phyloP scores from a whole-genome alignment of 2,329 filamentous ascomycete genomes.

The Beauveria caledonica region DNA sequence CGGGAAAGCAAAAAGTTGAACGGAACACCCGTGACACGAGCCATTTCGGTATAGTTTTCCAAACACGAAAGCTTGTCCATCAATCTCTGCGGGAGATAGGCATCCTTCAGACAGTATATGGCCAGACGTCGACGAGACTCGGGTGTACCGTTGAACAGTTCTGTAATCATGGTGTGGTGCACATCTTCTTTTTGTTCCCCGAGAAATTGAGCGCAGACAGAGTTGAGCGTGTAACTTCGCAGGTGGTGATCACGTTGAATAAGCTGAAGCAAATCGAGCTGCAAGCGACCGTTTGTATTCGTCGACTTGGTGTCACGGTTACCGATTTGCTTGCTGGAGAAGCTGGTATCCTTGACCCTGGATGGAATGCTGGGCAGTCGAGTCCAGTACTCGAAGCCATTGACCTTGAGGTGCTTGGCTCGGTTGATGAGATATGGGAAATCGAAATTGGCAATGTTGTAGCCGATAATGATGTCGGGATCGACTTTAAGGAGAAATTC shows the following conservation, averaged over 20 bases:
- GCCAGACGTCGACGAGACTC: conserved; percentile 86
- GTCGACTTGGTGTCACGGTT: conserved; percentile 90
- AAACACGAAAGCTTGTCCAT: conserved; percentile 98
- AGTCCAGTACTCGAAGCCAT: conserved; percentile 79
- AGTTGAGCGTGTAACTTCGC: conserved; percentile 94
- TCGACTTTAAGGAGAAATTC: conserved; percentile 85
- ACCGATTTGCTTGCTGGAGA: conserved; percentile 97
- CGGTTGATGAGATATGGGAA: conserved; percentile 92
- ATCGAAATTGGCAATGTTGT: conserved; percentile 98
- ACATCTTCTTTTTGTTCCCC: conserved; percentile 99
- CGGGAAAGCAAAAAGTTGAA: conserved; percentile 90
- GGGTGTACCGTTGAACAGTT: conserved; percentile 90
- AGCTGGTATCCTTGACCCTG: conserved; percentile 68
- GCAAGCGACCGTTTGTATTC: conserved; percentile 88
- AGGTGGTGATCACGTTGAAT: conserved; percentile 92
- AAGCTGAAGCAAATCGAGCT: conserved; percentile 88
- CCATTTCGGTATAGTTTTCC: conserved; percentile 99
- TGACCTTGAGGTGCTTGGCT: conserved; percentile 73
- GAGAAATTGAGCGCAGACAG: conserved; percentile 87
- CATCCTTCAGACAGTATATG: conserved; percentile 95
- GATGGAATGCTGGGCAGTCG: conserved; percentile 66
- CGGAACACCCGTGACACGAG: conserved; percentile 94
- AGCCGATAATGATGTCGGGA: conserved; percentile 95
- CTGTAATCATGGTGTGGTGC: conserved; percentile 98
- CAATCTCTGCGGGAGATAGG: conserved; percentile 84